phyloP scores from a whole-genome alignment of 1,284 basidiomycete genomes.

The Cystobasidiaceae sp. region DNA sequence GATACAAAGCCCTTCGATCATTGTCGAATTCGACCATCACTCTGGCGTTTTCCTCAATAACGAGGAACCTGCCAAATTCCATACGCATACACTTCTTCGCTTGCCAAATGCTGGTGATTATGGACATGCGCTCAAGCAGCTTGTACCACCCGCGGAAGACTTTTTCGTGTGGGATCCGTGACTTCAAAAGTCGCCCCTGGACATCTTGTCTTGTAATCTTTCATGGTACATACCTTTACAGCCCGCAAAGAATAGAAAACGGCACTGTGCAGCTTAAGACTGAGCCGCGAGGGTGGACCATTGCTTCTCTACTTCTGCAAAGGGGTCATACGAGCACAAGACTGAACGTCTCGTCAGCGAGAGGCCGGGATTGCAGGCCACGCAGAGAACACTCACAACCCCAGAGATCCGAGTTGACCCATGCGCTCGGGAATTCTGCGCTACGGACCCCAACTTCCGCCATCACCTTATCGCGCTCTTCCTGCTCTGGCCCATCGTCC shows the following conservation, averaged over 20 bases:
- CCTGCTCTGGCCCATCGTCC: constrained; percentile 24
- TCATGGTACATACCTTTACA: too few species aligned
- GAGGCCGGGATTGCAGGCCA: too few species aligned
- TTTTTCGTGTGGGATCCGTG: constrained; percentile 9
- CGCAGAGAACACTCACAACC: background rate
- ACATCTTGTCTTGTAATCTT: too few species aligned
- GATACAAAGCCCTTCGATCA: constrained; percentile 45
- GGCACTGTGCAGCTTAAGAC: background rate
- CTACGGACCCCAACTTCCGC: background rate
- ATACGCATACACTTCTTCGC: constrained; percentile 46
- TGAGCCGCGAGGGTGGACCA: background rate
- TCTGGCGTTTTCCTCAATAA: constrained; percentile 48
- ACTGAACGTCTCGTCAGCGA: too few species aligned
- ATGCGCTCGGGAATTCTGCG: constrained; percentile 18
- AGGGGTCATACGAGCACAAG: constrained; percentile 21
- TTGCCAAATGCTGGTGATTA: constrained; percentile 47
- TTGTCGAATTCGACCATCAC: constrained; percentile 47
- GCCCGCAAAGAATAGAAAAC: background rate
- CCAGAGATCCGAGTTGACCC: constrained; percentile 26
- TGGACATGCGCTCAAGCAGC: constrained; percentile 41
- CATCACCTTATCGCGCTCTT: constrained; percentile 20
- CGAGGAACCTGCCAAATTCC: constrained; percentile 47
- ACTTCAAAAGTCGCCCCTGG: background rate
- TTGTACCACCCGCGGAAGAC: background rate
- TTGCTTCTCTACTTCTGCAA: constrained; percentile 6